Conservation (phyloP, 2,329 filamentous ascomycete genomes). For the Exophiala viscosa region DNA sequence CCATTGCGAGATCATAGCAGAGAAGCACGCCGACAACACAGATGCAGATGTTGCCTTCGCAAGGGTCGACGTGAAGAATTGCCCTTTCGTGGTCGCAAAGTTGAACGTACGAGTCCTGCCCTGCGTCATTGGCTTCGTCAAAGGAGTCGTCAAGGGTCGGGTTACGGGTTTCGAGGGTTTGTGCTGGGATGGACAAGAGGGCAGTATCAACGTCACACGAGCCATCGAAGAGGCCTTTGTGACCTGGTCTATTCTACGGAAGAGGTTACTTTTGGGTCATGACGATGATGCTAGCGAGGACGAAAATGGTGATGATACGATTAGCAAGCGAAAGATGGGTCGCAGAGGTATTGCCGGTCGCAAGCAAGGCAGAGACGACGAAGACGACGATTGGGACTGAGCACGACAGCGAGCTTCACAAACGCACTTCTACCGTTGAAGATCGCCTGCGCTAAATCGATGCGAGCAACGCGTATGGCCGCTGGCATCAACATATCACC, state of each 20-base stretch:
- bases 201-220: conserved; percentile 38
- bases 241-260: conserved; percentile 37
- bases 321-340: conserved; percentile 24
- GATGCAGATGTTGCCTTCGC: conserved; percentile 41
- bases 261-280: conserved; percentile 34
- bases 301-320: conserved; percentile 27
- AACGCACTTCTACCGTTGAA: no score
- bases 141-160: conserved; percentile 43
- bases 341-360: conserved; percentile 33
- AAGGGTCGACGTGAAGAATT: conserved; percentile 43
- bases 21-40: conserved; percentile 32
- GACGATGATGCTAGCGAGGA: conserved; percentile 24
- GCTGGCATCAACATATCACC: no score
- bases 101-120: conserved; percentile 45
- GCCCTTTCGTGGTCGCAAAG: conserved; percentile 48
- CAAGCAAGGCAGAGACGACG: conserved; percentile 33
- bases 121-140: conserved; percentile 48
- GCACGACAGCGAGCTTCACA: neutral
- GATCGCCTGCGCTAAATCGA: no score
- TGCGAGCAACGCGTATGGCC: no score
- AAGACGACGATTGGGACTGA: conserved; percentile 49
- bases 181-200: conserved; percentile 37
- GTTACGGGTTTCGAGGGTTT: conserved; percentile 49
- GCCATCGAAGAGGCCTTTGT: conserved; percentile 43
- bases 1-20: conserved; percentile 49